phyloP scores from a whole-genome alignment of 495 filamentous ascomycete species.

The Annulohypoxylon maeteangense region DNA sequence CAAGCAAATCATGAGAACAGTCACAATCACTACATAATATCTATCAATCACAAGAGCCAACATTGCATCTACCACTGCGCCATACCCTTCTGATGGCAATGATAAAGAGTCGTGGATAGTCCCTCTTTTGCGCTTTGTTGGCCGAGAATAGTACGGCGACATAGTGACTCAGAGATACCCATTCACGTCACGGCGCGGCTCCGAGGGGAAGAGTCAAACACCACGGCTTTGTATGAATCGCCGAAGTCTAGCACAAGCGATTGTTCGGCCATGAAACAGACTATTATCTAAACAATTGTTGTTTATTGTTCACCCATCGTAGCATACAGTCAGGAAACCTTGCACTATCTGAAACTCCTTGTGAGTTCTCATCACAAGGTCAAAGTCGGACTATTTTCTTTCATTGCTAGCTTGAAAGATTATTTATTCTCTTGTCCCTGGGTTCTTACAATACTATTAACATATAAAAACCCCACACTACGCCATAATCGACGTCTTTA shows the following conservation, averaged over 20 bases:
- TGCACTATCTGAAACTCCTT: not conserved
- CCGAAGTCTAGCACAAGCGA: not conserved
- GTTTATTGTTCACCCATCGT: not conserved
- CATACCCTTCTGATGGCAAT: not conserved
- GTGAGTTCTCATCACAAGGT: not conserved
- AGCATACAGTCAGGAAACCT: not conserved
- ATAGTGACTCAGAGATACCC: not conserved
- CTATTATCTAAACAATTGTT: constrained; percentile 1
- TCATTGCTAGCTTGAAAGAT: constrained; percentile 4
- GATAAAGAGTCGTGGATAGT: not conserved
- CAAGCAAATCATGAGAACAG: constrained; percentile 12
- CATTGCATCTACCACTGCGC: not conserved
- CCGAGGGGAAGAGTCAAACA: not conserved
- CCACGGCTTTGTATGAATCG: not conserved
- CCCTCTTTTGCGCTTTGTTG: not conserved
- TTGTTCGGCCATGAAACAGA: not conserved
- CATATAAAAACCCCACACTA: constrained; percentile 9
- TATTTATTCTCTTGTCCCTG: not conserved
- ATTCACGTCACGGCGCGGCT: not conserved
- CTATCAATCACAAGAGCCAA: not conserved
- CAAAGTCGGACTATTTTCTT: constrained; percentile 4
- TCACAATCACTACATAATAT: not conserved
- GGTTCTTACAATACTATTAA: constrained; percentile 18
- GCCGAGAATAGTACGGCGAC: not conserved
- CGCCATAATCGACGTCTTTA: not conserved